These are phyloP conservation scores for Aspergillus intermedius DNA, from an alignment of 2,329 filamentous ascomycete genomes.

Conservation along the genomic window DNA sequence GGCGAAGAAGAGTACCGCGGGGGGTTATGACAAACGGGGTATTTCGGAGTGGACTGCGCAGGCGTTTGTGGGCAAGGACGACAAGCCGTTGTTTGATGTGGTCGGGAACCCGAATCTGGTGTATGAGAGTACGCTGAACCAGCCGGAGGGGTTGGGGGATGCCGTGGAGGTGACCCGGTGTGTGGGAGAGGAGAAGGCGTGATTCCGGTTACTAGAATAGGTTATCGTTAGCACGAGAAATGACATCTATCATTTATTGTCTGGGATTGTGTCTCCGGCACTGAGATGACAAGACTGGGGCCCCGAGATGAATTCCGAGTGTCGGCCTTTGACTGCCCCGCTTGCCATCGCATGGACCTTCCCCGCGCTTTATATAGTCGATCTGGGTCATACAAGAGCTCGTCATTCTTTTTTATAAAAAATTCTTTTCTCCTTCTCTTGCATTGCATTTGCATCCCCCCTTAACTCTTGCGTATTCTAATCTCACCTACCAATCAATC, in stretches of 20 bases:
- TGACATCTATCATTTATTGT: too few relatives aligned
- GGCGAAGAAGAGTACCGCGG: constrained; percentile 20
- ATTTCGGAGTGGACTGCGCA: constrained; percentile 16
- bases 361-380: constrained; percentile 16
- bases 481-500: background rate
- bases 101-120: constrained; percentile 58
- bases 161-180: constrained; percentile 27
- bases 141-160: constrained; percentile 25
- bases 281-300: too few relatives aligned
- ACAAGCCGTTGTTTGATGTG: constrained; percentile 22
- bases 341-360: constrained; percentile 31
- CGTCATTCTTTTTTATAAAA: background rate
- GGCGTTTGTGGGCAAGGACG: constrained; percentile 20
- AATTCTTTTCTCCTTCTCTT: constrained; percentile 9
- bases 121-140: constrained; percentile 51
- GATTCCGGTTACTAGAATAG: background rate
- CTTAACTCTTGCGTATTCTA: background rate
- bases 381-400: background rate
- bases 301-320: constrained; percentile 18
- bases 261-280: too few relatives aligned
- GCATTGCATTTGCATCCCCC: constrained; percentile 6
- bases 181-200: constrained; percentile 14
- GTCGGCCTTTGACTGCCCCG: constrained; percentile 51
- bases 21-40: constrained; percentile 13
- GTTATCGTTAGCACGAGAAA: too few relatives aligned